phyloP scores from a whole-genome alignment of 805 yeast genomes.

The Starmerella gropengiesseri region DNA sequence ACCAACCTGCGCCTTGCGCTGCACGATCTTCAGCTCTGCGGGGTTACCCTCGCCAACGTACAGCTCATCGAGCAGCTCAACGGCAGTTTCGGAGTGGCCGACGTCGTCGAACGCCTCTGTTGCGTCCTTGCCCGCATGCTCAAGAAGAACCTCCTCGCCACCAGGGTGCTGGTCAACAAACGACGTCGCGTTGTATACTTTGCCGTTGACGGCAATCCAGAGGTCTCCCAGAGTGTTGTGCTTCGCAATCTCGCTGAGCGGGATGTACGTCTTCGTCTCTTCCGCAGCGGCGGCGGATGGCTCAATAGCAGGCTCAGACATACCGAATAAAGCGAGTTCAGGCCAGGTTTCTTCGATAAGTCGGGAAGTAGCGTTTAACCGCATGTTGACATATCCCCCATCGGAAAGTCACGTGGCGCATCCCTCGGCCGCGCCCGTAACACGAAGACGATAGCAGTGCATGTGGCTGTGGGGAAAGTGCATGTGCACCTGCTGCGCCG shows the following conservation, averaged over 20 bases:
- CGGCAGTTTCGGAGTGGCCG: conserved; percentile 96
- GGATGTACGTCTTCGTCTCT: conserved; percentile 23
- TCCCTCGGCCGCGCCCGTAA: too few relatives aligned
- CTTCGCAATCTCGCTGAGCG: conserved; percentile 36
- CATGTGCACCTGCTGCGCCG: too few relatives aligned
- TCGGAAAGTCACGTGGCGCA: conserved; percentile 3
- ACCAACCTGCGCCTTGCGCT: conserved; percentile 18
- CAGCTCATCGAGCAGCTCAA: conserved; percentile 56
- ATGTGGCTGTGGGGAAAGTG: too few relatives aligned
- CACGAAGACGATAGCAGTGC: too few relatives aligned
- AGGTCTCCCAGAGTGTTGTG: conserved; percentile 44
- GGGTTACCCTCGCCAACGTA: conserved; percentile 71
- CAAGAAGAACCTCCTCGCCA: conserved; percentile 71
- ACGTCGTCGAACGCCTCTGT: conserved; percentile 64
- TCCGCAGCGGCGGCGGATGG: conserved; percentile 3
- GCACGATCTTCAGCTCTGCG: conserved; percentile 26
- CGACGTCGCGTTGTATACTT: conserved; percentile 52
- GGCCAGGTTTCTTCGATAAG: neutral
- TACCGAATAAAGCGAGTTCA: too few relatives aligned
- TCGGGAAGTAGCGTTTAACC: neutral
- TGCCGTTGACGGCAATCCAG: conserved; percentile 63
- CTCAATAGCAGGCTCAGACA: conserved; percentile 2
- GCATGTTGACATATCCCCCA: conserved; percentile 3
- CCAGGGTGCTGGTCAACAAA: conserved; percentile 64
- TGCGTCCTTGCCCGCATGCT: conserved; percentile 74